A percentile compares a stretch with the other conserved stretches of the same genome.
phyloP scores from a whole-genome alignment of 345 rosid genomes.

The Hypericum perforatum region DNA sequence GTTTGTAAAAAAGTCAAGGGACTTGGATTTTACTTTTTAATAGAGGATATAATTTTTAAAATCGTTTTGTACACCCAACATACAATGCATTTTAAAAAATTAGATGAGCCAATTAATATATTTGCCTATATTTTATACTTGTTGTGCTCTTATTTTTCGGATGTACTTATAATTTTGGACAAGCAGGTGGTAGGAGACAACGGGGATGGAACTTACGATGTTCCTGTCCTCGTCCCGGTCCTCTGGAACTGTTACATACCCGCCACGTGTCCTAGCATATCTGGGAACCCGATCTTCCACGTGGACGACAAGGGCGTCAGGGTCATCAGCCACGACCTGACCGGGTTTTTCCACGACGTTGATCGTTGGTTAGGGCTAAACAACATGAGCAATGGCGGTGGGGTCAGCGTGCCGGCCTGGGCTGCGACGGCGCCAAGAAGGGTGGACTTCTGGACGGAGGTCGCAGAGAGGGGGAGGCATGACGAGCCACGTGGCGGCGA shows the following conservation, averaged over 20 bases:
- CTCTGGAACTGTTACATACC: conserved; percentile 56
- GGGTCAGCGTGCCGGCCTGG: conserved; percentile 40
- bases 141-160: too few relatives aligned
- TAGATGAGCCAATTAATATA: too few relatives aligned
- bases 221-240: conserved; percentile 63
- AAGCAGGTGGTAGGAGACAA: conserved; percentile 3
- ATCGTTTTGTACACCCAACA: too few relatives aligned
- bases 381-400: background rate
- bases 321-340: conserved; percentile 51
- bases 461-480: conserved; percentile 49
- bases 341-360: conserved; percentile 44
- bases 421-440: conserved; percentile 34
- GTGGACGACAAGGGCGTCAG: conserved; percentile 39
- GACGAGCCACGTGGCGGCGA: conserved; percentile 31
- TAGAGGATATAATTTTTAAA: too few relatives aligned
- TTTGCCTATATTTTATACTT: too few relatives aligned
- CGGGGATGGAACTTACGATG: conserved; percentile 2
- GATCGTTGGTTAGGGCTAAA: conserved; percentile 19
- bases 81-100: too few relatives aligned
- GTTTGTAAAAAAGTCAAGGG: too few relatives aligned
- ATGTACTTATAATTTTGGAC: too few relatives aligned
- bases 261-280: conserved; percentile 31
- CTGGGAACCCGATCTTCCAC: conserved; percentile 67
- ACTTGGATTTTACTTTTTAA: too few relatives aligned
- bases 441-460: conserved; percentile 72